Evolutionary conservation across 805 yeast genomes (phyloP), one percentile per base, ranked within the genome.

Genomic region (Saitoella complicata): DNA sequence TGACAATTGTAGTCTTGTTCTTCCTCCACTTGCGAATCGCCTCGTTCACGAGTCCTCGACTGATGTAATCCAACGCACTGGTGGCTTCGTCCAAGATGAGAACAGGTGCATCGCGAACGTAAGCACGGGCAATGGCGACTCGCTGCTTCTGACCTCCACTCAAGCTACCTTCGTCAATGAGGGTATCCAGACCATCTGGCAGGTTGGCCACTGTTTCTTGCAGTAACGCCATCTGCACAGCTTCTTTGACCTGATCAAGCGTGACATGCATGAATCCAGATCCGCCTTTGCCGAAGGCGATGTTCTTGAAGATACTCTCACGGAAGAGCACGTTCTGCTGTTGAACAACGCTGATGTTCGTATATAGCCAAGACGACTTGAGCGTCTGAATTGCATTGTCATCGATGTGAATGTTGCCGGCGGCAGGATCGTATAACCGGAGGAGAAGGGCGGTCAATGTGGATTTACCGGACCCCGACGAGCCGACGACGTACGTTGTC

Each of bases 91-190:
- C 99, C 31, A 87, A 63, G 2, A 91, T 71, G 47, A 88, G 61
- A 5, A 91, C 70, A 0, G 87, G 83, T 0, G 93, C 61, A 54
- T 91, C 71, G 49, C 84, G 68, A 3, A 86, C 47, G 45, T 68
- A 68, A 0, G 96, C 96, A 45, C 96, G 68, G 0, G 97, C 95
- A 31, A 91, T 55, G 0, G 88, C 80, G 2, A 91, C 67, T 49
- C 87, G 66, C 60, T 91, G 98, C 45, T 70, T 73, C 58, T 91
- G 95, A 0, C 99, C 99, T 4, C 97, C 97, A 50, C 95, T 83
- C 6, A 88, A 62, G 1, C 67, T 72, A 0, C 64, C 61, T 1
- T 56, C 53, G 0, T 76, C 73, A 6, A 83, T 50, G 3, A 56
- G 48, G 0, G 82, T 73, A 11, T 79, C 68, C 2, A 74, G 34